A percentile compares a stretch with the other conserved stretches of the same genome.
phyloP scores from a whole-genome alignment of 768 basidiomycete genomes.

The Candolleomyces aberdarensis region DNA sequence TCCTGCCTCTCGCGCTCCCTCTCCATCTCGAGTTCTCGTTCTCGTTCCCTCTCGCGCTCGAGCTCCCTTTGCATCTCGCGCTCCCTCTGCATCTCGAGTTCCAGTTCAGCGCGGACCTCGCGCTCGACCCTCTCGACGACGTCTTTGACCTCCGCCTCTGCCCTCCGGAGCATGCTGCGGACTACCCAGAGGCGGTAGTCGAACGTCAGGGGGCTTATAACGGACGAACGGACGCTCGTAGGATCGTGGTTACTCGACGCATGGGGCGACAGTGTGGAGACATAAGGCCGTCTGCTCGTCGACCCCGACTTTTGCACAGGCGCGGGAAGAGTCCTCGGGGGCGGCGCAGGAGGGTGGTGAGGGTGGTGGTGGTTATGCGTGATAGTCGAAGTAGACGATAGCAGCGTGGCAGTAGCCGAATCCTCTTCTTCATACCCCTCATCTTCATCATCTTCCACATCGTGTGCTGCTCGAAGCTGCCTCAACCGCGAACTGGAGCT shows the following conservation, averaged over 20 bases:
- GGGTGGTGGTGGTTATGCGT: no score
- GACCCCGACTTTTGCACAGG: not conserved
- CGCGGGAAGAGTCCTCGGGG: no score
- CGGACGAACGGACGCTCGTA: not conserved
- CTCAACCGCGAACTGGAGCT: not conserved
- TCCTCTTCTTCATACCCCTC: no score
- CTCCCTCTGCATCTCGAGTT: not conserved
- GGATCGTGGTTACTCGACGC: not conserved
- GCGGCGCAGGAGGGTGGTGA: no score
- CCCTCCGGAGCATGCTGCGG: conserved; percentile 6
- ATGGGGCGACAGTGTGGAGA: not conserved
- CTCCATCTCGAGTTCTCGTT: not conserved
- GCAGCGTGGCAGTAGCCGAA: no score
- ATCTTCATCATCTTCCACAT: not conserved
- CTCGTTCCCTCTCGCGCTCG: not conserved
- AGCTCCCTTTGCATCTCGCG: no score
- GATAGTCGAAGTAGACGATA: no score
- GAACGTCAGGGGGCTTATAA: not conserved
- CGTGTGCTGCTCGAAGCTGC: not conserved
- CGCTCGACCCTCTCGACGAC: not conserved
- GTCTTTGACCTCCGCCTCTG: conserved; percentile 1
- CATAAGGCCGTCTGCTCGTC: no score
- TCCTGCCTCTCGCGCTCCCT: not conserved
- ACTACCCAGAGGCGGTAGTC: conserved; percentile 6
- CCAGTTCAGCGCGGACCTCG: not conserved